phyloP scores from a whole-genome alignment of 2,329 filamentous ascomycete genomes.

The Verticillium nonalfalfae region DNA sequence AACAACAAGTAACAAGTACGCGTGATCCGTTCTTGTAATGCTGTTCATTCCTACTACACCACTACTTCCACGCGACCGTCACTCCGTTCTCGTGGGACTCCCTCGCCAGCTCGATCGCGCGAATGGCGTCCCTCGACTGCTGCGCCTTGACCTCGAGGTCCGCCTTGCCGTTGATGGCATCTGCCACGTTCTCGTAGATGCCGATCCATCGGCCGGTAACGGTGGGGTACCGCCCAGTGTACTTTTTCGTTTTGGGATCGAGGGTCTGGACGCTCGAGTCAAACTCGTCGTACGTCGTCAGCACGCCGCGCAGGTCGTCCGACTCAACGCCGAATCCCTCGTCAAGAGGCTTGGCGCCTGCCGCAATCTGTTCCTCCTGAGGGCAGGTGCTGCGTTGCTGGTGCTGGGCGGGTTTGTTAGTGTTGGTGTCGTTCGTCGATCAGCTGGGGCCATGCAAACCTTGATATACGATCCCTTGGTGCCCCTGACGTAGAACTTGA shows the following conservation, averaged over 20 bases:
- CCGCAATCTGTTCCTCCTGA: constrained; percentile 25
- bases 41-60: background rate
- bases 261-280: constrained; percentile 21
- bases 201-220: constrained; percentile 29
- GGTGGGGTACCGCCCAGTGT: constrained; percentile 28
- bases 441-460: constrained; percentile 12
- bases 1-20: background rate
- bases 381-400: constrained; percentile 21
- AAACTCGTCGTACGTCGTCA: constrained; percentile 30
- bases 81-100: constrained; percentile 26
- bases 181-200: constrained; percentile 32
- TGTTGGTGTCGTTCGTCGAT: background rate
- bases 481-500: constrained; percentile 57
- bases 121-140: constrained; percentile 28
- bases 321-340: constrained; percentile 25
- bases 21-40: background rate
- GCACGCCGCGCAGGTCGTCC: constrained; percentile 16
- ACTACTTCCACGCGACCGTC: constrained; percentile 19
- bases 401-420: constrained; percentile 5
- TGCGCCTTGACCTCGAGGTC: constrained; percentile 31
- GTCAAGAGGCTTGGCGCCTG: constrained; percentile 18
- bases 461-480: constrained; percentile 46
- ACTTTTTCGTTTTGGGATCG: constrained; percentile 22
- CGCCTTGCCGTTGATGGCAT: constrained; percentile 28
- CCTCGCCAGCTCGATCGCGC: constrained; percentile 33